Evolutionary conservation across 139 green algal genomes (phyloP).

Genomic region (Tetradesmus lagerheimii): DNA sequence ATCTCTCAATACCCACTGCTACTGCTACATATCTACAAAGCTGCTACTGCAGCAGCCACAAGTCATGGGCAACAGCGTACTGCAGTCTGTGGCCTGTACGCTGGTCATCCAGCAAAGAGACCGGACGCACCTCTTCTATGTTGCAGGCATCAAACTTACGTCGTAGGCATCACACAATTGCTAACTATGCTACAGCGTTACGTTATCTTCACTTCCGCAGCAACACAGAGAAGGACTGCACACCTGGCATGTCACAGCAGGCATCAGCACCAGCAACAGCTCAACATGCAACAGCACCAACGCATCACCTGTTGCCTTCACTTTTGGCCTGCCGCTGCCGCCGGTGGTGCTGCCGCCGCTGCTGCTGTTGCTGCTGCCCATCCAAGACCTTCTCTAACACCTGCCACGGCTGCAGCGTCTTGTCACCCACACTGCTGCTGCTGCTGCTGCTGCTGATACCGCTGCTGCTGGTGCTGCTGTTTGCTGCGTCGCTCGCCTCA

Average conservation of each 20-base stretch:
- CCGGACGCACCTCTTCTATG: no score
- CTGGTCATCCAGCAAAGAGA: no score
- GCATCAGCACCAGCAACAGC: no score
- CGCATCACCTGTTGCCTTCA: neutral
- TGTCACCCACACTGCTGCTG: neutral
- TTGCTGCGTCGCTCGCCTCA: neutral
- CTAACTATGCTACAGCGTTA: no score
- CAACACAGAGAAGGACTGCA: no score
- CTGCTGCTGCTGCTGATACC: neutral
- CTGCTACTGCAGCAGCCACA: neutral
- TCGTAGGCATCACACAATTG: no score
- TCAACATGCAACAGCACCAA: neutral
- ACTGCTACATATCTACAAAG: neutral
- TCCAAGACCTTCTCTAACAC: neutral
- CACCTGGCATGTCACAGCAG: no score
- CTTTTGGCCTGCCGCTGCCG: neutral
- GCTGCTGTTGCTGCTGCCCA: neutral
- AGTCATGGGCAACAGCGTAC: neutral
- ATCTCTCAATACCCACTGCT: neutral
- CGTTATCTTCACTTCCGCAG: no score
- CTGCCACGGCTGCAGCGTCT: neutral
- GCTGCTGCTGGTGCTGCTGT: neutral
- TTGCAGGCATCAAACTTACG: no score
- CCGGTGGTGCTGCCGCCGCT: slow-evolving; percentile 12
- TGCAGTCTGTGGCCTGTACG: neutral